A percentile compares a stretch with the other conserved stretches of the same genome.
Conservation (phyloP, 1,284 basidiomycete species). For the Naganishia sp. region DNA sequence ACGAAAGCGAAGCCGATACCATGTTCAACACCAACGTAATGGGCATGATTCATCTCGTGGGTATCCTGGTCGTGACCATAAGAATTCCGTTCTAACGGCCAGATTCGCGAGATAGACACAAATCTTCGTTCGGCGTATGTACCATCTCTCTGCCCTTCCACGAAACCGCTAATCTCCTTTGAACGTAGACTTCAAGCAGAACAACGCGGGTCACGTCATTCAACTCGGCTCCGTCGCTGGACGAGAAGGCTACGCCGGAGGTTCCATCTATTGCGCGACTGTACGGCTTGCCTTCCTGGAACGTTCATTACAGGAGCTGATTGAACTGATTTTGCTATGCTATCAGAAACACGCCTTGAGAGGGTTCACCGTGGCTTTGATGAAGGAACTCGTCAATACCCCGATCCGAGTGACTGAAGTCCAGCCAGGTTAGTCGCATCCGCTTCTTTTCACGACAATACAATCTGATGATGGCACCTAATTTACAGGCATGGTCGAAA, state of each 20-base stretch:
- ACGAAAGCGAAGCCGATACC: slow-evolving; percentile 50
- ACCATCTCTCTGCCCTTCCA: neutral
- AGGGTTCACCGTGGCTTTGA: slow-evolving; percentile 79
- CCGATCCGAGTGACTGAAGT: slow-evolving; percentile 88
- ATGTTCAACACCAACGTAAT: slow-evolving; percentile 95
- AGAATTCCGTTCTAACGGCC: slow-evolving; percentile 62
- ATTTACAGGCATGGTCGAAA: slow-evolving; percentile 76
- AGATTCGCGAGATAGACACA: slow-evolving; percentile 27
- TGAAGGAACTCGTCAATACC: slow-evolving; percentile 85
- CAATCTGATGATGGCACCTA: neutral
- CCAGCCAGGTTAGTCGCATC: slow-evolving; percentile 67
- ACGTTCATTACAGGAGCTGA: neutral
- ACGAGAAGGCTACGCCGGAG: slow-evolving; percentile 85
- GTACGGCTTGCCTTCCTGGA: slow-evolving; percentile 6
- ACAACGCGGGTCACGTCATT: slow-evolving; percentile 86
- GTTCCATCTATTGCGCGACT: slow-evolving; percentile 59
- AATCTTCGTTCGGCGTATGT: slow-evolving; percentile 64
- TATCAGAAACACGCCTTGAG: slow-evolving; percentile 84
- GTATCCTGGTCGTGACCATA: neutral
- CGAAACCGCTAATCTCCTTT: slow-evolving; percentile 6
- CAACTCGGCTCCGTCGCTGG: slow-evolving; percentile 94
- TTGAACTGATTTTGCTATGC: slow-evolving; percentile 60
- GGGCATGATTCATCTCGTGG: slow-evolving; percentile 71
- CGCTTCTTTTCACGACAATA: slow-evolving; percentile 4
- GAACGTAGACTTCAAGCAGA: slow-evolving; percentile 78